Base-by-base conservation (phyloP, 208 protist genomes). In the Wallacemonas sp. region DNA sequence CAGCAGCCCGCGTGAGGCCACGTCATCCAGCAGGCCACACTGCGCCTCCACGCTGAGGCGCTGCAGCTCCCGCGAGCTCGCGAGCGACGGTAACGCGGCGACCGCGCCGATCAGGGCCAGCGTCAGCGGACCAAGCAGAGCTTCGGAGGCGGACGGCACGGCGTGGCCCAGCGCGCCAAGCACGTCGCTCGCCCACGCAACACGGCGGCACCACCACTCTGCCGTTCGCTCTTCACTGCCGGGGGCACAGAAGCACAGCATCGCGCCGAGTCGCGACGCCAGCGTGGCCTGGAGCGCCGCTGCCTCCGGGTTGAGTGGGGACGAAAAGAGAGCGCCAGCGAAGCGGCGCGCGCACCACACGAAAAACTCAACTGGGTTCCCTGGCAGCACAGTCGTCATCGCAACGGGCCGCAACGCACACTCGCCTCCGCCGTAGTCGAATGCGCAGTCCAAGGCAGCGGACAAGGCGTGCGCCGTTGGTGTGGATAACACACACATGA, bases 401-500 rank as follows among this genome's bases (percentile, higher is more conserved):
- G n/a, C n/a, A n/a, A n/a, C n/a, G n/a, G n/a, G n/a, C n/a, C n/a
- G n/a, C n/a, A n/a, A n/a, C n/a, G n/a, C n/a, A n/a, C n/a, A n/a
- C n/a, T n/a, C n/a, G n/a, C n/a, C n/a, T n/a, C n/a, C n/a, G n/a
- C n/a, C n/a, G n/a, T n/a, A n/a, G n/a, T 39, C 14, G 68, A 46
- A 41, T 1, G 36, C 36, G 32, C 34, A 21, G 68, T 11, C 23
- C 62, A 48, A 8, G 44, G 33, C 24, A 41, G 70, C 8, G 57
- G 11, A 68, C 1, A 79, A 43, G 2, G 88, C 79, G 5, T 61
- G 27, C 26, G 87, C 34, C 26, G 89, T 81, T 21, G 89, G 83
- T 8, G 65, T 80, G 34, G 85, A 86, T 9, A 92, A 56, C 1
- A 81, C 62, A 48, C 89, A 91, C 89, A 92, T 95, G 24, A 80